phyloP scores from a whole-genome alignment of 164 flowering plant genomes.

The Amborella trichopoda region DNA sequence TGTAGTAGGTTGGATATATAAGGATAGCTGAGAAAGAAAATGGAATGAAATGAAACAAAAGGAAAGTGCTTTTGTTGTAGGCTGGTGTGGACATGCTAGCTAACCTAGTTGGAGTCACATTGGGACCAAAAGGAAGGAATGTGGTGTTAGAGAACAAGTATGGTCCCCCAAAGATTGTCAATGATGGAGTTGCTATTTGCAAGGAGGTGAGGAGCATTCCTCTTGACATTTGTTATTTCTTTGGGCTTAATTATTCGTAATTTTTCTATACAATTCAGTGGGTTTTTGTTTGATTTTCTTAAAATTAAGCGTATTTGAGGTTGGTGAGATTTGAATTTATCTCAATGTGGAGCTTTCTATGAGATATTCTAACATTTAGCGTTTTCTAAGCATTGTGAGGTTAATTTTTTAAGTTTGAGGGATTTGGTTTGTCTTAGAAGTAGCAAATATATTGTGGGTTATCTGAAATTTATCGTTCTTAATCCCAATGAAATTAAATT shows the following conservation, averaged over 20 bases:
- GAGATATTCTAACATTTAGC: too few relatives aligned
- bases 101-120: slow-evolving; percentile 69
- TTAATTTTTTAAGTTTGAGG: too few relatives aligned
- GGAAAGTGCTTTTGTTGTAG: slow-evolving; percentile 27
- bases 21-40: too few relatives aligned
- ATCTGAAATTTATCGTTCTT: too few relatives aligned
- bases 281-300: not conserved
- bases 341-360: not conserved
- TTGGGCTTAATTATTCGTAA: not conserved
- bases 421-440: too few relatives aligned
- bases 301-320: not conserved
- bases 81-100: slow-evolving; percentile 79
- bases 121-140: slow-evolving; percentile 95
- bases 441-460: too few relatives aligned
- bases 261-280: not conserved
- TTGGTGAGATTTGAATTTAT: not conserved
- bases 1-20: too few relatives aligned
- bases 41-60: too few relatives aligned
- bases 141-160: slow-evolving; percentile 85
- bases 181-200: slow-evolving; percentile 87
- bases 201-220: slow-evolving; percentile 41
- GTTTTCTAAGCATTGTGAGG: too few relatives aligned
- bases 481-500: too few relatives aligned
- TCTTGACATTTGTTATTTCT: not conserved
- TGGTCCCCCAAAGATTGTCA: slow-evolving; percentile 91